A percentile compares a stretch with the other conserved stretches of the same genome.
These are phyloP conservation scores for Teratosphaeria zuluensis DNA, from an alignment of 2,329 filamentous ascomycete genomes.

Conservation along the genomic window DNA sequence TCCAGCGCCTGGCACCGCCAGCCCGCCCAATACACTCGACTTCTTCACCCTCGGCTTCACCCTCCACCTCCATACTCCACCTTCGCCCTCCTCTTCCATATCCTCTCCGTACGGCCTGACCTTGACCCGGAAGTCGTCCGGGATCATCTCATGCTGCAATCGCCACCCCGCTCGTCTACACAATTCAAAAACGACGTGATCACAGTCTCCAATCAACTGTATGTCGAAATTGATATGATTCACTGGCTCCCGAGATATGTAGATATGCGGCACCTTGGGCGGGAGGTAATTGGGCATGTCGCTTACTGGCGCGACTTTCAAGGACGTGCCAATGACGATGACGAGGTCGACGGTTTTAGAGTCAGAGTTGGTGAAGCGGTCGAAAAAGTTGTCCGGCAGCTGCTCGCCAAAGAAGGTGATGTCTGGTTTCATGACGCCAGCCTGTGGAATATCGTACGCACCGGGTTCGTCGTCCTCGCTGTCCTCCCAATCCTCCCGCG, in stretches of 20 bases:
- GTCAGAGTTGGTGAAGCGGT: constrained; percentile 72
- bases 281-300: constrained; percentile 51
- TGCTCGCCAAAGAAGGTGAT: constrained; percentile 97
- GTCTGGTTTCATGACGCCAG: constrained; percentile 87
- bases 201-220: constrained; percentile 89
- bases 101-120: constrained; percentile 7
- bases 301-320: constrained; percentile 91
- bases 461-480: constrained; percentile 49
- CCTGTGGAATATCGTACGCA: constrained; percentile 55
- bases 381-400: constrained; percentile 73
- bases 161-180: constrained; percentile 74
- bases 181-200: constrained; percentile 79
- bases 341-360: constrained; percentile 74
- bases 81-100: neutral
- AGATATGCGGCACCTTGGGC: constrained; percentile 24
- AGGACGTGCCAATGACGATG: constrained; percentile 88
- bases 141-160: constrained; percentile 67
- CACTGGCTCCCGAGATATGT: constrained; percentile 50
- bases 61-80: constrained; percentile 1
- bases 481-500: constrained; percentile 40
- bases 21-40: neutral
- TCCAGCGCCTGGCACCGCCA: neutral
- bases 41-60: constrained; percentile 1
- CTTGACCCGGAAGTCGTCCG: constrained; percentile 27
- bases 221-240: constrained; percentile 92